phyloP scores from a whole-genome alignment of 208 protist genomes.

The Acanthamoeba royreba region DNA sequence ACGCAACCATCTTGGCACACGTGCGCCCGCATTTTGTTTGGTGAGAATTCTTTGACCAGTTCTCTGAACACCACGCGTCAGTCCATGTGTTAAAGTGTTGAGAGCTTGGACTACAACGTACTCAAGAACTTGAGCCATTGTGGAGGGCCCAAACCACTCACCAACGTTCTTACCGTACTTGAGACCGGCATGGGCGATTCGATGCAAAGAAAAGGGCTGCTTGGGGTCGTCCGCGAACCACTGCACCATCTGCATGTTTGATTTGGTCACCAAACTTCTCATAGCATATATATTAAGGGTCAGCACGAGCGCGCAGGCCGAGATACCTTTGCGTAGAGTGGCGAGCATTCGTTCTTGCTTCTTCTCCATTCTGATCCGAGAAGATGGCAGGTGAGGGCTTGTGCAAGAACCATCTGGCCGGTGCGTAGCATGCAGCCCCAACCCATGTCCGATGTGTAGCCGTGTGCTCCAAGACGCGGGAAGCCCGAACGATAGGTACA shows the following conservation, averaged over 20 bases:
- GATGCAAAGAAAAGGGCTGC: constrained; percentile 57
- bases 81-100: not conserved
- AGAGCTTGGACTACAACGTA: not conserved
- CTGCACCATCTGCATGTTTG: not conserved
- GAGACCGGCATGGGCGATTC: constrained; percentile 32
- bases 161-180: constrained; percentile 50
- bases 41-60: not conserved
- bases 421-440: constrained; percentile 91
- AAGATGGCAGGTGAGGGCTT: constrained; percentile 70
- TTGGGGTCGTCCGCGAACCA: constrained; percentile 51
- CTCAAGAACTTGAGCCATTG: constrained; percentile 35
- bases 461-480: not conserved
- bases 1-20: not conserved
- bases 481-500: constrained; percentile 39
- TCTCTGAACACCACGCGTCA: not conserved
- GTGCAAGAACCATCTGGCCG: constrained; percentile 85
- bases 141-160: constrained; percentile 63
- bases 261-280: not conserved
- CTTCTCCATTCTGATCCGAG: not conserved
- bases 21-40: not conserved
- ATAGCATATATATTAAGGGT: not conserved
- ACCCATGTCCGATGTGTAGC: constrained; percentile 72
- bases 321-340: not conserved
- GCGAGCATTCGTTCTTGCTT: not conserved
- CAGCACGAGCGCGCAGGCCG: not conserved